phyloP scores from a whole-genome alignment of 2,329 filamentous ascomycete species.

The Paecilomyces fulvus region DNA sequence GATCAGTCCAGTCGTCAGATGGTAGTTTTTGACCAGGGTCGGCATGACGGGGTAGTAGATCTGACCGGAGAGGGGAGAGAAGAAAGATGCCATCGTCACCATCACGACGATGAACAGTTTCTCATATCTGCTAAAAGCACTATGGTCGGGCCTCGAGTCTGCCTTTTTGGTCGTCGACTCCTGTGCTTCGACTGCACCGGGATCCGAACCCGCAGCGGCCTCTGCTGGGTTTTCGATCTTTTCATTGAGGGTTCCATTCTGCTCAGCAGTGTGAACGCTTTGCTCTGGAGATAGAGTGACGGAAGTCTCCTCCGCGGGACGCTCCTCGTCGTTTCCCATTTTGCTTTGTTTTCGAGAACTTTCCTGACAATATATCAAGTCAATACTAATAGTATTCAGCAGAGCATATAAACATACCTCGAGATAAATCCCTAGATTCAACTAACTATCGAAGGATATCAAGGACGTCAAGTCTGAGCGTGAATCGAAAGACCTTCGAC shows the following conservation, averaged over 20 bases:
- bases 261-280: too few species aligned
- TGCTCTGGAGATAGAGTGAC: too few species aligned
- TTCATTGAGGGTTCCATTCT: background rate
- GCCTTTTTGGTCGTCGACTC: background rate
- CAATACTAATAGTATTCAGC: too few species aligned
- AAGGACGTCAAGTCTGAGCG: too few species aligned
- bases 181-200: background rate
- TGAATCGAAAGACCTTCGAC: too few species aligned
- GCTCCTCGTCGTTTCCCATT: too few species aligned
- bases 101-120: constrained; percentile 31
- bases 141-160: constrained; percentile 6
- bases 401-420: too few species aligned
- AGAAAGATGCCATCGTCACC: constrained; percentile 33
- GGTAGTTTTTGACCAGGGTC: constrained; percentile 13
- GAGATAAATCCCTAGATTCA: too few species aligned
- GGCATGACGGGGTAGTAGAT: constrained; percentile 33
- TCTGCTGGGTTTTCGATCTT: background rate
- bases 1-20: constrained; percentile 2
- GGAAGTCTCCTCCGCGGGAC: too few species aligned
- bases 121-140: constrained; percentile 21
- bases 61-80: constrained; percentile 33
- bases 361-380: too few species aligned
- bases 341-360: too few species aligned
- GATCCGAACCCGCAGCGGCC: background rate
- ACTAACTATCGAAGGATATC: too few species aligned